Percentiles rank a stretch among this genome's conserved stretches.
phyloP scores from a whole-genome alignment of 2,329 filamentous ascomycete genomes.

The Fusarium paranaense region DNA sequence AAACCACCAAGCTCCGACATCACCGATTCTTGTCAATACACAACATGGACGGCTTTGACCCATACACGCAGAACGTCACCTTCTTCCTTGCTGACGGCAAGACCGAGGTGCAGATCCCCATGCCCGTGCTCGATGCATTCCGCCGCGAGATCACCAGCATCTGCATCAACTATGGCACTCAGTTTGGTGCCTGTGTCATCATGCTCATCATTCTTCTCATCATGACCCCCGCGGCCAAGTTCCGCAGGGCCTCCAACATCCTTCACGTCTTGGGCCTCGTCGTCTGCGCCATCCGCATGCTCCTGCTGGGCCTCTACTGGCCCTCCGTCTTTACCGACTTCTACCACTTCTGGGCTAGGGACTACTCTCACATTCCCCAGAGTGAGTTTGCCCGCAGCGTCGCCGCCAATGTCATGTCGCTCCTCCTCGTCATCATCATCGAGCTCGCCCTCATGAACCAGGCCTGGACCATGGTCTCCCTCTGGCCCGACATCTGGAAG shows the following conservation, averaged over 20 bases:
- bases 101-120: slow-evolving; percentile 47
- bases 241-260: slow-evolving; percentile 71
- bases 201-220: slow-evolving; percentile 74
- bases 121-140: slow-evolving; percentile 48
- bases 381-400: slow-evolving; percentile 52
- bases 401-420: slow-evolving; percentile 54
- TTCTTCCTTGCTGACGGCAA: slow-evolving; percentile 49
- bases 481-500: slow-evolving; percentile 57
- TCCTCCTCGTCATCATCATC: slow-evolving; percentile 59
- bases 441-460: slow-evolving; percentile 63
- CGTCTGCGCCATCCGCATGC: slow-evolving; percentile 69
- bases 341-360: slow-evolving; percentile 68
- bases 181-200: slow-evolving; percentile 75
- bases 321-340: slow-evolving; percentile 70
- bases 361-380: slow-evolving; percentile 62
- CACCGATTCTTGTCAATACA: not conserved
- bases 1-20: not conserved
- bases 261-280: slow-evolving; percentile 73
- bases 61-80: slow-evolving; percentile 50
- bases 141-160: slow-evolving; percentile 50
- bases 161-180: slow-evolving; percentile 74
- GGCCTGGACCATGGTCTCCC: slow-evolving; percentile 63
- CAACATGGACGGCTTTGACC: slow-evolving; percentile 49
- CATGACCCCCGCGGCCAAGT: slow-evolving; percentile 75
- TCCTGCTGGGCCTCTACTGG: slow-evolving; percentile 69